These are phyloP conservation scores for Mycena galopus DNA, from an alignment of 768 basidiomycete genomes.

Conservation along the genomic window DNA sequence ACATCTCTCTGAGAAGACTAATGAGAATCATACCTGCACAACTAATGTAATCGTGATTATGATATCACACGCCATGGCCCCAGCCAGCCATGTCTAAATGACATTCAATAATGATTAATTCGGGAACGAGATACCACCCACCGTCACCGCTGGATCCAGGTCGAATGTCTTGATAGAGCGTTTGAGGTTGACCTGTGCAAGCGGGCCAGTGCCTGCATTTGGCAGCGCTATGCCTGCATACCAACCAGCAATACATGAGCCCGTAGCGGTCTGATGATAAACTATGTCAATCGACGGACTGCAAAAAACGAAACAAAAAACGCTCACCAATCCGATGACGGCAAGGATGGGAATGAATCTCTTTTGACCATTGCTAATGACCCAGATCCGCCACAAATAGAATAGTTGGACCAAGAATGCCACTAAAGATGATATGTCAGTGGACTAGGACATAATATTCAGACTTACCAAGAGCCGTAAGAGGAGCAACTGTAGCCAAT, in stretches of 20 bases:
- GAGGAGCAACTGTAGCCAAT: constrained; percentile 14
- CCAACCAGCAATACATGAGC: constrained; percentile 11
- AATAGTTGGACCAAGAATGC: constrained; percentile 19
- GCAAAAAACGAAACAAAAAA: not conserved
- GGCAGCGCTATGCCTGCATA: constrained; percentile 13
- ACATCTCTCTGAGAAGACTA: constrained; percentile 8
- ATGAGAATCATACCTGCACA: not conserved
- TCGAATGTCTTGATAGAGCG: too few relatives aligned
- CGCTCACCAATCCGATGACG: constrained; percentile 11
- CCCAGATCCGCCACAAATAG: constrained; percentile 17
- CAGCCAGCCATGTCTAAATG: constrained; percentile 14
- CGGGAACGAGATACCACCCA: not conserved
- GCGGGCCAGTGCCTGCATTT: constrained; percentile 2
- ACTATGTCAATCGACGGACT: not conserved
- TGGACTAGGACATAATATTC: not conserved
- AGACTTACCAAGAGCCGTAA: constrained; percentile 16
- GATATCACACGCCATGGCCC: constrained; percentile 5
- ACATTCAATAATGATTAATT: not conserved
- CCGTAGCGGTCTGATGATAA: constrained; percentile 1
- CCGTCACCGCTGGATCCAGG: constrained; percentile 7
- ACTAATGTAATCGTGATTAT: constrained; percentile 15
- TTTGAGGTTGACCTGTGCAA: constrained; percentile 5
- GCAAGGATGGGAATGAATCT: constrained; percentile 8
- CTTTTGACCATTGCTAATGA: constrained; percentile 10
- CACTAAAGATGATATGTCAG: not conserved